Evolutionary conservation across 768 basidiomycete species (phyloP).

Genomic region (Chalciporus sphaerocephalus): DNA sequence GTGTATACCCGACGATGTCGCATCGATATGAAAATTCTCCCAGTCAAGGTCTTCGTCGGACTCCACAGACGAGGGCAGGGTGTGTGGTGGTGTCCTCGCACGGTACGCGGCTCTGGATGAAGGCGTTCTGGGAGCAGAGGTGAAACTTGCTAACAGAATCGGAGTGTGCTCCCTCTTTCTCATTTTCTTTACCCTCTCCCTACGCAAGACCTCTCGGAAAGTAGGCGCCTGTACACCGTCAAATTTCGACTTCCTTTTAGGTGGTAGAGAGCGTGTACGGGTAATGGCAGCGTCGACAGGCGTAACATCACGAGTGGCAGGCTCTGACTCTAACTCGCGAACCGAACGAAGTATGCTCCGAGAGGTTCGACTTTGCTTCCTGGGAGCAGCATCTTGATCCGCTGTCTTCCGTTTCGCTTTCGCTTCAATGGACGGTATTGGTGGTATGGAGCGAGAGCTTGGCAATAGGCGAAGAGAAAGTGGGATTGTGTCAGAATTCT

Average conservation of each 20-base stretch:
- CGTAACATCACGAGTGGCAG: conserved; percentile 22
- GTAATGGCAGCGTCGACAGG: conserved; percentile 10
- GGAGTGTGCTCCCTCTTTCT: neutral
- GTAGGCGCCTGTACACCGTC: conserved; percentile 31
- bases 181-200: conserved; percentile 2
- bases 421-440: neutral
- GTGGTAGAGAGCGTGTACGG: conserved; percentile 24
- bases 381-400: conserved; percentile 10
- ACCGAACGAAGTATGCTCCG: conserved; percentile 7
- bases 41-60: conserved; percentile 28
- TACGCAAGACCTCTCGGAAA: conserved; percentile 13
- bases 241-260: conserved; percentile 21
- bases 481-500: neutral
- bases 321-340: conserved; percentile 28
- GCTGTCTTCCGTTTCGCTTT: conserved; percentile 12
- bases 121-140: neutral
- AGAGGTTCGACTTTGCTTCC: conserved; percentile 22
- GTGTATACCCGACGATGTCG: conserved; percentile 20
- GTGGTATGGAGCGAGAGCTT: neutral
- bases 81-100: neutral
- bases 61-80: conserved; percentile 1
- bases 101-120: neutral
- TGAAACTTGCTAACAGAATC: neutral
- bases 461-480: neutral
- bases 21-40: conserved; percentile 25